phyloP scores from a whole-genome alignment of 2,329 filamentous ascomycete species.

The Tothia fuscella region DNA sequence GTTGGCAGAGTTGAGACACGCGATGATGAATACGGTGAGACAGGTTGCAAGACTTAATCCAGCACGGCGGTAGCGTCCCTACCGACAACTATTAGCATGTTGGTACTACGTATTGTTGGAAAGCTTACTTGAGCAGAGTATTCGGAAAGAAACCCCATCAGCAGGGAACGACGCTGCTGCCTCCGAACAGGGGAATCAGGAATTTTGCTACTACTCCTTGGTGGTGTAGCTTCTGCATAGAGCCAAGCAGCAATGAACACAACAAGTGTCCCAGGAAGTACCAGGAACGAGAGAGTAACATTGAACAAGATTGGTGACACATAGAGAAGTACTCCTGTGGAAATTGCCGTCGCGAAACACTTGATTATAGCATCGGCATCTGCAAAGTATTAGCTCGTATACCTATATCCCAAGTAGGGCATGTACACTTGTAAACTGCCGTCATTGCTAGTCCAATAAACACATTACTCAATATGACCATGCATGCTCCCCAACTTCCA shows the following conservation, averaged over 20 bases:
- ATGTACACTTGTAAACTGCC: slow-evolving; percentile 25
- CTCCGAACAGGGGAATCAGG: too few relatives aligned
- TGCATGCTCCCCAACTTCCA: slow-evolving; percentile 18
- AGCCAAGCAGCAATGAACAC: slow-evolving; percentile 23
- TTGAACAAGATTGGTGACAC: slow-evolving; percentile 21
- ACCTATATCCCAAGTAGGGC: slow-evolving; percentile 8
- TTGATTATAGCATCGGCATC: slow-evolving; percentile 26
- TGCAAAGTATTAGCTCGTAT: slow-evolving; percentile 11
- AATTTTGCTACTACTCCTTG: too few relatives aligned
- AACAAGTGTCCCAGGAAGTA: slow-evolving; percentile 20
- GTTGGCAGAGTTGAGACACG: background rate
- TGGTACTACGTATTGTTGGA: too few relatives aligned
- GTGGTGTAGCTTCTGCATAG: slow-evolving; percentile 20
- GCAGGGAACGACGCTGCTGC: too few relatives aligned
- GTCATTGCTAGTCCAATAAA: slow-evolving; percentile 26
- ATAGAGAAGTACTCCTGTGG: slow-evolving; percentile 23
- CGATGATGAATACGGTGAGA: background rate
- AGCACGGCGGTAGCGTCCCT: slow-evolving; percentile 1
- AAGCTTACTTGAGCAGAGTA: too few relatives aligned
- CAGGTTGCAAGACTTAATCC: background rate
- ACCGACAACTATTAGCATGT: too few relatives aligned
- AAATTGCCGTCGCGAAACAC: slow-evolving; percentile 23
- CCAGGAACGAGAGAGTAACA: slow-evolving; percentile 19
- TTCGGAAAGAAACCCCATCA: too few relatives aligned
- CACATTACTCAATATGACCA: slow-evolving; percentile 24